Evolutionary conservation across 257 asterid species (phyloP).

Genomic region (Solanum pennellii): DNA sequence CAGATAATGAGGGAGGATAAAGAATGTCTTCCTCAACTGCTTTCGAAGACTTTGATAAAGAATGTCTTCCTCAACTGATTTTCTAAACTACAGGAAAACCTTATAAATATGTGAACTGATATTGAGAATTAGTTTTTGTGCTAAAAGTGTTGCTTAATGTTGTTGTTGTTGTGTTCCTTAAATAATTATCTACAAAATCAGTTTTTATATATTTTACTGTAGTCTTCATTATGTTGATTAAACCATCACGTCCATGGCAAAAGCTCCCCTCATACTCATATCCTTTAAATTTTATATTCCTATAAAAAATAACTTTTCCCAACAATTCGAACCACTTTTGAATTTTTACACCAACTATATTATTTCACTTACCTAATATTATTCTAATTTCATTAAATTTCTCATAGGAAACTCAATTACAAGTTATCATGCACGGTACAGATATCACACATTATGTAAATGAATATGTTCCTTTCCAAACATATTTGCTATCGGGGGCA

Average conservation of each 20-base stretch:
- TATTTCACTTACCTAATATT: too few relatives aligned
- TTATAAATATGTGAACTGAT: background rate
- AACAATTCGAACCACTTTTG: too few relatives aligned
- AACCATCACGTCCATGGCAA: background rate
- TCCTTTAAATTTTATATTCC: too few relatives aligned
- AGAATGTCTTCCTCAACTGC: too few relatives aligned
- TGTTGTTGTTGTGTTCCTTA: background rate
- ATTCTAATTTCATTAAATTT: background rate
- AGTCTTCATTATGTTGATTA: background rate
- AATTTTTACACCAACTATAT: too few relatives aligned
- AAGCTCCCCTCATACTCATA: too few relatives aligned
- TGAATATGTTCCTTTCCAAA: background rate
- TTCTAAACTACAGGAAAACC: too few relatives aligned
- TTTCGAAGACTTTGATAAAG: too few relatives aligned
- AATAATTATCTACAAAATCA: background rate
- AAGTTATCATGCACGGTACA: background rate
- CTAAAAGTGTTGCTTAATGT: background rate
- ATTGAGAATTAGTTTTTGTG: background rate
- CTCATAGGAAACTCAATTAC: background rate
- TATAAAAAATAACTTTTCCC: too few relatives aligned
- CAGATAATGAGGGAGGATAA: too few relatives aligned
- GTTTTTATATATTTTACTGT: background rate
- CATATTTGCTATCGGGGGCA: background rate
- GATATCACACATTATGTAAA: background rate
- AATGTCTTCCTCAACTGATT: too few relatives aligned